These are phyloP conservation scores for Amauroascus niger DNA, from an alignment of 2,329 filamentous ascomycete species.

Conservation along the genomic window DNA sequence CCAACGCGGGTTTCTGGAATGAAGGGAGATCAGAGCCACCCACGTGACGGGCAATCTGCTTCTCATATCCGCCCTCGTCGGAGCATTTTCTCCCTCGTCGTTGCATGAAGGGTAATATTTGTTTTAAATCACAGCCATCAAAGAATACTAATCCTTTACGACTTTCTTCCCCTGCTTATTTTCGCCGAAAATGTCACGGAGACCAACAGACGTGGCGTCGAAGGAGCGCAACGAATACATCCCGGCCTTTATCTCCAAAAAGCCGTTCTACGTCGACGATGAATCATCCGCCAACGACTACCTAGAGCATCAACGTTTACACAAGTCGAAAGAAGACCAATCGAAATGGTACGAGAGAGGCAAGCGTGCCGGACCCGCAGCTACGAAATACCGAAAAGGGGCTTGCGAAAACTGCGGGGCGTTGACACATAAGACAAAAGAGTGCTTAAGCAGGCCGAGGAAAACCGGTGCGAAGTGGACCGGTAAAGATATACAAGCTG, in stretches of 20 bases:
- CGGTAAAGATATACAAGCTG: slow-evolving; percentile 84
- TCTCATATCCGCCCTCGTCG: not conserved
- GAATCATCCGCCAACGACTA: slow-evolving; percentile 71
- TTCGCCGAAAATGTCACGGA: slow-evolving; percentile 34
- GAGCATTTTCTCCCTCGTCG: not conserved
- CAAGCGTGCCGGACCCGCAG: slow-evolving; percentile 70
- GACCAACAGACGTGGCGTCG: slow-evolving; percentile 44
- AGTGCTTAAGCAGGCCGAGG: slow-evolving; percentile 79
- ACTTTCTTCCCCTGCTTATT: not conserved
- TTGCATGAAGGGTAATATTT: not conserved
- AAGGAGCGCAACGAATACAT: slow-evolving; percentile 99
- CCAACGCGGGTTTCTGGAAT: slow-evolving; percentile 3
- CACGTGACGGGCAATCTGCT: not conserved
- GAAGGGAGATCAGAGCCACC: not conserved
- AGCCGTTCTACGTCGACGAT: slow-evolving; percentile 86
- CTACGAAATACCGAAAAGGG: slow-evolving; percentile 95
- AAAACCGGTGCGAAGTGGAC: slow-evolving; percentile 88
- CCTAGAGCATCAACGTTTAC: slow-evolving; percentile 87
- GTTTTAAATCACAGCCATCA: not conserved
- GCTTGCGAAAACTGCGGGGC: slow-evolving; percentile 97
- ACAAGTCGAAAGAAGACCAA: slow-evolving; percentile 56
- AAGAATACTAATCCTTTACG: not conserved
- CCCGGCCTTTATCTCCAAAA: slow-evolving; percentile 93
- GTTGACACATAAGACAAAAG: slow-evolving; percentile 92
- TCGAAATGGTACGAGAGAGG: slow-evolving; percentile 91